These are phyloP conservation scores for Malassezia slooffiae DNA, from an alignment of 1,284 basidiomycete species.

Conservation along the genomic window DNA sequence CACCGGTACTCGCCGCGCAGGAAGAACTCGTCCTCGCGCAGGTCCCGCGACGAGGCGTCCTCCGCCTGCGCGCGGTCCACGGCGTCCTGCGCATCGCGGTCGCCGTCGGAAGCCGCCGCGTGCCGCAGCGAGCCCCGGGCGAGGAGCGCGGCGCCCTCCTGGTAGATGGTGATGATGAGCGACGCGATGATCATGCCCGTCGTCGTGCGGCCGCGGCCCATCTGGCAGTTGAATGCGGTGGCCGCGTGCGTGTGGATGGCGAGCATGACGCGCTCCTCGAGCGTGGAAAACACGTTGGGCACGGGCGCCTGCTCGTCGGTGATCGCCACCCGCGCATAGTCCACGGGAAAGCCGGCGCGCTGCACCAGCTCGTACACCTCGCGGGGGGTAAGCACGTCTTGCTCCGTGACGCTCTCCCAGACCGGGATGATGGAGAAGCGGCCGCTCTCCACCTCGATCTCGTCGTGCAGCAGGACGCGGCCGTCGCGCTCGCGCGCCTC, in stretches of 20 bases:
- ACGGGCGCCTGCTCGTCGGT: constrained; percentile 47
- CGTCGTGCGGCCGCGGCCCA: constrained; percentile 44
- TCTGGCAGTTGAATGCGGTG: constrained; percentile 44
- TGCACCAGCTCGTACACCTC: constrained; percentile 51
- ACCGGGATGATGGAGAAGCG: constrained; percentile 56
- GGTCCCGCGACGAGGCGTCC: constrained; percentile 18
- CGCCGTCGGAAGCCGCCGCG: constrained; percentile 1
- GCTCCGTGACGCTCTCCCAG: constrained; percentile 73
- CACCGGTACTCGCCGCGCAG: constrained; percentile 83
- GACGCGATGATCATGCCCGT: constrained; percentile 45
- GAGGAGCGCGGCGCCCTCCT: constrained; percentile 28
- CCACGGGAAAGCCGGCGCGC: constrained; percentile 38
- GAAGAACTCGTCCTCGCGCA: constrained; percentile 44
- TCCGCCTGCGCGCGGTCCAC: constrained; percentile 1
- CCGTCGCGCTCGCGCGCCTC: constrained; percentile 68
- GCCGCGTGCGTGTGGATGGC: constrained; percentile 31
- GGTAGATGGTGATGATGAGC: constrained; percentile 36
- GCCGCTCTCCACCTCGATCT: constrained; percentile 83
- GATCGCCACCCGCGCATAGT: constrained; percentile 43
- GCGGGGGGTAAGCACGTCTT: constrained; percentile 83
- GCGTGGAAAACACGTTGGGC: constrained; percentile 39
- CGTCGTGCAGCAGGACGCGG: constrained; percentile 77
- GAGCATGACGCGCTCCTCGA: constrained; percentile 36
- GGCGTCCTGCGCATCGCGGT: constrained; percentile 16
- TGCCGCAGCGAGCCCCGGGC: not conserved